phyloP scores from a whole-genome alignment of 306 rosid species.

The Dryas octopetala region DNA sequence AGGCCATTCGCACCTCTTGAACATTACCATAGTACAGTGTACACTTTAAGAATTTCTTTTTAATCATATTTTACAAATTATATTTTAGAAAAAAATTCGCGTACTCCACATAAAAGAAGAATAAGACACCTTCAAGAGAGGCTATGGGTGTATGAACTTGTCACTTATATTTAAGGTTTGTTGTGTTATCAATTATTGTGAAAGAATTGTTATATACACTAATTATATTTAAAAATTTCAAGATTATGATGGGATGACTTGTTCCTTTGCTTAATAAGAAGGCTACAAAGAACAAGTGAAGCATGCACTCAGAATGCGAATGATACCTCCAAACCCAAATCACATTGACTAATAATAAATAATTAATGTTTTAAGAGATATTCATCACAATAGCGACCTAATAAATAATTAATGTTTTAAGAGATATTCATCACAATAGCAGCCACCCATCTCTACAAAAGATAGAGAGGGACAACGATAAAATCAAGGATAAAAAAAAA shows the following conservation, averaged over 20 bases:
- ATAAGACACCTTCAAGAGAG: not conserved
- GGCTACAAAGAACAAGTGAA: not conserved
- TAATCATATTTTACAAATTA: not conserved
- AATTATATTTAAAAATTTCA: no score
- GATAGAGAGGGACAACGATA: not conserved
- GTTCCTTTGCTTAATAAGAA: not conserved
- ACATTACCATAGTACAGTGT: no score
- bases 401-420: not conserved
- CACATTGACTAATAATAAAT: slow-evolving; percentile 3
- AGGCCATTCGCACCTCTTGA: no score
- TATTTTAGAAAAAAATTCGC: not conserved
- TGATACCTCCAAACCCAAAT: not conserved
- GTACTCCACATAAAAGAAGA: not conserved
- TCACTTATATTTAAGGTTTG: no score
- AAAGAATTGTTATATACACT: no score
- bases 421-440: slow-evolving; percentile 17
- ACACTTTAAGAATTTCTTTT: no score
- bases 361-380: slow-evolving; percentile 2
- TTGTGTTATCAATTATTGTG: no score
- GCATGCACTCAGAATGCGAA: not conserved
- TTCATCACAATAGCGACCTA: slow-evolving; percentile 18
- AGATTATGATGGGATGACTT: not conserved
- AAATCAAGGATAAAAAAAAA: no score
- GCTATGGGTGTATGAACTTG: no score
- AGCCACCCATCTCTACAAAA: slow-evolving; percentile 17